phyloP scores from a whole-genome alignment of 371 early-diverging fungal species.

The Parasitella parasitica region DNA sequence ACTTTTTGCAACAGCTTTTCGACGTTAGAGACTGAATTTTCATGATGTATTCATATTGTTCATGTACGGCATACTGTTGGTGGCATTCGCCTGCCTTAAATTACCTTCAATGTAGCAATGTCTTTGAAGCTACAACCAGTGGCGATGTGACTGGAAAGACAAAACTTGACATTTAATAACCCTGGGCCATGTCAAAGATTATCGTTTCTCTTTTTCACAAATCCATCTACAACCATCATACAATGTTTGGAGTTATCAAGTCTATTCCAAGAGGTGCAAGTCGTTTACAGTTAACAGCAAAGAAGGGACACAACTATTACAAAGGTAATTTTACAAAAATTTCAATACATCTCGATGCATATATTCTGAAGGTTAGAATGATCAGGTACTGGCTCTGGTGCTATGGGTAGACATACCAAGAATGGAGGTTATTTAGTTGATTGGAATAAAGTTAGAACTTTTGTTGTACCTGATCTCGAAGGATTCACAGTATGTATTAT shows the following conservation, averaged over 20 bases:
- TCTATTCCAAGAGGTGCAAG: constrained; percentile 74
- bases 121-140: too few relatives aligned
- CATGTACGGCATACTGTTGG: too few relatives aligned
- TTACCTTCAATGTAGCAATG: too few relatives aligned
- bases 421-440: constrained; percentile 75
- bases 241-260: constrained; percentile 73
- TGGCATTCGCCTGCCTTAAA: too few relatives aligned
- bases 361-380: too few relatives aligned
- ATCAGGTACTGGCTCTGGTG: constrained; percentile 77
- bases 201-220: not conserved
- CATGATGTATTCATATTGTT: too few relatives aligned
- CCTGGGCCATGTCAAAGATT: not conserved
- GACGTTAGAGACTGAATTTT: too few relatives aligned
- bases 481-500: constrained; percentile 60
- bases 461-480: constrained; percentile 77
- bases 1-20: too few relatives aligned
- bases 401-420: constrained; percentile 85
- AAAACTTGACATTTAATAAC: not conserved
- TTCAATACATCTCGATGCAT: too few relatives aligned
- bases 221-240: not conserved
- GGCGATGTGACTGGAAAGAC: not conserved
- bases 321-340: constrained; percentile 56
- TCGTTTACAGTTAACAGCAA: constrained; percentile 75
- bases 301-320: constrained; percentile 82
- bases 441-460: constrained; percentile 75